These are phyloP conservation scores for Nepenthes gracilis DNA, from an alignment of 148 eudicot genomes.

Conservation along the genomic window DNA sequence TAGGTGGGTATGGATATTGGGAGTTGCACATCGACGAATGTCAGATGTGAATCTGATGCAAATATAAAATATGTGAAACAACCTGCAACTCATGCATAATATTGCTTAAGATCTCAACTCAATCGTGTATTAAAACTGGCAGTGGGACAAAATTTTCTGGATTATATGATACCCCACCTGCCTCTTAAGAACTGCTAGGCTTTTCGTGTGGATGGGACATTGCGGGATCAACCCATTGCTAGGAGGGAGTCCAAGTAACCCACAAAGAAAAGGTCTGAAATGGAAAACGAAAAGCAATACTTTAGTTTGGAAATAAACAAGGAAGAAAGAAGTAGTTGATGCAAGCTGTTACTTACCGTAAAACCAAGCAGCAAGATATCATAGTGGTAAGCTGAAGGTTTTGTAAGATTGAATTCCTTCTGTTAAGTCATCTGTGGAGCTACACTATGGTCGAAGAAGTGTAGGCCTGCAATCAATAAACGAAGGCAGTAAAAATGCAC, in stretches of 20 bases:
- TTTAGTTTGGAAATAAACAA: background rate
- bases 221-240: conserved; percentile 86
- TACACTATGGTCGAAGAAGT: conserved; percentile 92
- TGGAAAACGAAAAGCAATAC: background rate
- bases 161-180: conserved; percentile 32
- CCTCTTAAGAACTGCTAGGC: conserved; percentile 69
- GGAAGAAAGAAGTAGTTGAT: background rate
- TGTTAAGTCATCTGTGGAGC: conserved; percentile 95
- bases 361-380: conserved; percentile 72
- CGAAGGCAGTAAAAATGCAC: conserved; percentile 54
- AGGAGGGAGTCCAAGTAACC: conserved; percentile 84
- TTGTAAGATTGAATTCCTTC: conserved; percentile 80
- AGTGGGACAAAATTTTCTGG: background rate
- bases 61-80: no score
- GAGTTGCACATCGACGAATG: no score
- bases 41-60: no score
- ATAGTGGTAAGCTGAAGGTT: conserved; percentile 76
- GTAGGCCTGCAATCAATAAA: conserved; percentile 83
- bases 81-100: conserved; percentile 22
- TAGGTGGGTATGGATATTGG: no score
- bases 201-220: conserved; percentile 88
- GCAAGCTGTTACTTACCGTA: conserved; percentile 32
- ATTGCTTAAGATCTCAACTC: no score
- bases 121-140: no score
- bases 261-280: conserved; percentile 61